Base-by-base conservation (phyloP, 2,329 filamentous ascomycete species). In the Exutisphaerella laricina region DNA sequence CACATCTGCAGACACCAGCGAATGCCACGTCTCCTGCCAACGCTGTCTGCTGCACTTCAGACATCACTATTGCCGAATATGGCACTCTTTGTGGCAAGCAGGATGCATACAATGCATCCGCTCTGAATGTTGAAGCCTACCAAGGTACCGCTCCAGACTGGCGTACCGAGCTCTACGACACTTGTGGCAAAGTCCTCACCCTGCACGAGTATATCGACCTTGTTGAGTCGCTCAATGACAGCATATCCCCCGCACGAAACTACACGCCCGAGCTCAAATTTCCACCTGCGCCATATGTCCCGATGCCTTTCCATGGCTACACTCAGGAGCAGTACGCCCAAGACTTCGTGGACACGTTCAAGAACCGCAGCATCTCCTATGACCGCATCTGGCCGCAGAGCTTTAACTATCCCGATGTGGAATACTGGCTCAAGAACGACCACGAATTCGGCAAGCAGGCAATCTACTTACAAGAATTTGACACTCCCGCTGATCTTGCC, bases 131-230 rank as follows among this genome's bases (percentile, higher is more conserved):
- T 8, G 17, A 39, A 5, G 41, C 39, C 21, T 44, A 44, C 14
- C 35, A 33, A 3, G 41, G 41, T 9, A 23, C 33, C 17, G 41
- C 41, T 14, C 41, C 41, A 28, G 29, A 39, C 29, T 44, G 41
- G 41, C 41, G 41, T 8, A 44, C 41, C 4, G 41, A 44, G 14
- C 41, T 44, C 7, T 44, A 44, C 28, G 41, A 44, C 41, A 44
- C 41, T 7, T 44, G 41, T 13, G 41, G 41, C 35, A 44, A 39
- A 16, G 28, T 44, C 41, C 32, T 44, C 16, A 44, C 41, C 10
- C 22, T 44, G 9, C 18, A 44, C 35, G 28, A 13, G 28, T 44
- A 44, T 29, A 44, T 44, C 41, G 41, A 44, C 22, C 29, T 44
- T 2, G 41, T 44, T 10, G 41, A 44, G 5, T 39, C 41, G 2